Evolutionary conservation across 2,329 filamentous ascomycete species (phyloP).

Genomic region (Pseudovirgaria hyperparasitica): DNA sequence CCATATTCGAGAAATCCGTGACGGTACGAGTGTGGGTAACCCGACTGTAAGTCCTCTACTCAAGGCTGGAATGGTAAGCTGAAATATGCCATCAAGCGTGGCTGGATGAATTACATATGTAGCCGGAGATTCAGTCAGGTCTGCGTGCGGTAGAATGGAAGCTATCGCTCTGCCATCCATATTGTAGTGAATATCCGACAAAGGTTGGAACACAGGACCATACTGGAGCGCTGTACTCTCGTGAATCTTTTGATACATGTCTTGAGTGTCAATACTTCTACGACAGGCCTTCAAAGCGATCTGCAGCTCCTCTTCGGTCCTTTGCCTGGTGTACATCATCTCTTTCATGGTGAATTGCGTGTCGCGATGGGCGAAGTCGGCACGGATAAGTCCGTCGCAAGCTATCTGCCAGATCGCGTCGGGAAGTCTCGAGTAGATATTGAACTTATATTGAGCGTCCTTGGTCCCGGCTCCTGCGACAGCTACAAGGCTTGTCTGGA

Average conservation of each 20-base stretch:
- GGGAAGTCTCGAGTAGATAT: constrained; percentile 1
- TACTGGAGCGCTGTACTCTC: constrained; percentile 7
- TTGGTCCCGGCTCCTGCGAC: too few relatives aligned
- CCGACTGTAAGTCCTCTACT: constrained; percentile 3
- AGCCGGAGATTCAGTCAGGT: constrained; percentile 1
- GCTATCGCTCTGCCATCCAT: constrained; percentile 2
- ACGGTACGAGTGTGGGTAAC: constrained; percentile 7
- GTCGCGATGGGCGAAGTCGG: not conserved
- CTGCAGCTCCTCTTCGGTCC: constrained; percentile 1
- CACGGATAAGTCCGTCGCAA: constrained; percentile 4
- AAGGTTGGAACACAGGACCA: constrained; percentile 8
- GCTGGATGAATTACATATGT: constrained; percentile 9
- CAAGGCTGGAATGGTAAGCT: constrained; percentile 4
- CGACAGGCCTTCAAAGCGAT: constrained; percentile 1
- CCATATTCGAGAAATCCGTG: constrained; percentile 6
- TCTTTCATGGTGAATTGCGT: constrained; percentile 2
- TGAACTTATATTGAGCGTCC: constrained; percentile 2
- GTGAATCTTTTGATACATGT: constrained; percentile 5
- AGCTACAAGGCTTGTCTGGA: too few relatives aligned
- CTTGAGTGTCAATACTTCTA: not conserved
- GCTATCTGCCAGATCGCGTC: not conserved
- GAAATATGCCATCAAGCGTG: constrained; percentile 9
- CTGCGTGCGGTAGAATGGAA: not conserved
- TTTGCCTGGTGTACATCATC: constrained; percentile 1
- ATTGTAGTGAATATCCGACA: constrained; percentile 5